phyloP scores from a whole-genome alignment of 176 grass and related monocot species.

The Raddia distichophylla region DNA sequence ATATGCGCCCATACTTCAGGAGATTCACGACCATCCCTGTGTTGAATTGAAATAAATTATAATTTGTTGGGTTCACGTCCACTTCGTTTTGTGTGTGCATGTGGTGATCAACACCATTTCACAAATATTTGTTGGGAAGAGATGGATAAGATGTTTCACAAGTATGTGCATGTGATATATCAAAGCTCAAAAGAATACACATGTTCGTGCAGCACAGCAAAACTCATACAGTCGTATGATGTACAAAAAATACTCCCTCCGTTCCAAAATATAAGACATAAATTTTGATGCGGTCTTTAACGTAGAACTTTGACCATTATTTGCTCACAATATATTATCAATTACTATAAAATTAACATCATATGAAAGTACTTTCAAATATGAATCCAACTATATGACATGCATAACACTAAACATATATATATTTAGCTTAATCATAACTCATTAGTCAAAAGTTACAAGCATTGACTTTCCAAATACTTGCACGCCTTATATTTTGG shows the following conservation, averaged over 20 bases:
- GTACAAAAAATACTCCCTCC: background rate
- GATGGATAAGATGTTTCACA: constrained; percentile 3
- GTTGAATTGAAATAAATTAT: constrained; percentile 33
- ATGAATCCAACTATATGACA: too few relatives aligned
- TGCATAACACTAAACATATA: too few relatives aligned
- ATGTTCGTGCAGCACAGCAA: background rate
- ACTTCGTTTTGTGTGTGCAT: background rate
- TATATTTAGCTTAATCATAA: too few relatives aligned
- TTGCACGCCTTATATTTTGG: too few relatives aligned
- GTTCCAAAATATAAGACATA: too few relatives aligned
- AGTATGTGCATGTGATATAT: background rate
- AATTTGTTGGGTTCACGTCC: background rate
- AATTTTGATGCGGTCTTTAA: too few relatives aligned
- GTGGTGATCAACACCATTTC: background rate
- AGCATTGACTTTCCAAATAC: too few relatives aligned
- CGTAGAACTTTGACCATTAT: too few relatives aligned
- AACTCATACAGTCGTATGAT: background rate
- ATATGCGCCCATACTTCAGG: constrained; percentile 85
- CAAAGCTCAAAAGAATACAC: constrained; percentile 13
- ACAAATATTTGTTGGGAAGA: background rate
- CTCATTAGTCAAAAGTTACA: too few relatives aligned
- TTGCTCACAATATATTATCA: too few relatives aligned
- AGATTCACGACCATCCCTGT: constrained; percentile 80
- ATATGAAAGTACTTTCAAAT: too few relatives aligned
- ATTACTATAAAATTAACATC: too few relatives aligned